Conservation (phyloP, 257 asterid genomes). For the Nyctanthes arbortristis region DNA sequence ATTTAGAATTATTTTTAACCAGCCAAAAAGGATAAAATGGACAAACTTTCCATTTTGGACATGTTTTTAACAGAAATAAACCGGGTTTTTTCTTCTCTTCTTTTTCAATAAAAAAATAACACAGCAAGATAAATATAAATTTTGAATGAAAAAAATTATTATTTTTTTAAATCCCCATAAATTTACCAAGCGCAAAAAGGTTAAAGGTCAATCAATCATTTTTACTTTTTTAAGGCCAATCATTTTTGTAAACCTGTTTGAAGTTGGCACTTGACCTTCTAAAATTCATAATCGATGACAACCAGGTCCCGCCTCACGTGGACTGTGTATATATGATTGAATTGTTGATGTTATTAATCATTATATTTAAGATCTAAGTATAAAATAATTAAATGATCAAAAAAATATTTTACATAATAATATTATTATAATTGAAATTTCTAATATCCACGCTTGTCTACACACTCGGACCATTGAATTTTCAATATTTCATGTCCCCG, state of each 20-base stretch:
- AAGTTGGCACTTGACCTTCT: conserved; percentile 9
- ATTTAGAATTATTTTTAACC: too few relatives aligned
- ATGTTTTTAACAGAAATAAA: too few relatives aligned
- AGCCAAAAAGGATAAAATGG: too few relatives aligned
- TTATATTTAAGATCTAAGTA: background rate
- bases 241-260: background rate
- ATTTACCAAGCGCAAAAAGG: background rate
- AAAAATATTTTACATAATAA: background rate
- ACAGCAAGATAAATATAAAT: too few relatives aligned
- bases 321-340: background rate
- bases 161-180: background rate
- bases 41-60: too few relatives aligned
- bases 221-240: background rate
- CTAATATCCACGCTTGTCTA: too few relatives aligned
- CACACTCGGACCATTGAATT: too few relatives aligned
- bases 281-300: conserved; percentile 13
- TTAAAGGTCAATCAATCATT: background rate
- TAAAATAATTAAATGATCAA: background rate
- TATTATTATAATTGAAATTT: background rate
- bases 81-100: too few relatives aligned
- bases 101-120: too few relatives aligned
- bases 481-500: too few relatives aligned
- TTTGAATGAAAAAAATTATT: background rate
- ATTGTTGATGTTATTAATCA: conserved; percentile 22
- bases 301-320: conserved; percentile 44